Percentiles rank a stretch among this genome's conserved stretches.
These are phyloP conservation scores for Biscogniauxia marginata DNA, from an alignment of 2,329 filamentous ascomycete genomes.

Conservation along the genomic window DNA sequence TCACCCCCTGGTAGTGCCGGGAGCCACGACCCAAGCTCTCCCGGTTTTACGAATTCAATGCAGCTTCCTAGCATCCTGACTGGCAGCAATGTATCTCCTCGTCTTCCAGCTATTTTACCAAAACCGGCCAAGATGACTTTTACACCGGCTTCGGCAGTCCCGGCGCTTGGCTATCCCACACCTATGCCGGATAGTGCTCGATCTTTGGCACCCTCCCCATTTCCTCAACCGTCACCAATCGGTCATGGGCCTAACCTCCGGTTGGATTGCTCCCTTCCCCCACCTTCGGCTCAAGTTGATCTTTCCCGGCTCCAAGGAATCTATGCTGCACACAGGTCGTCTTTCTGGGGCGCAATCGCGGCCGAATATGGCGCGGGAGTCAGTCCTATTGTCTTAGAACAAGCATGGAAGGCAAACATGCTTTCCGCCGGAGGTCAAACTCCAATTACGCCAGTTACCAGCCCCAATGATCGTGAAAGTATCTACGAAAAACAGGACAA, in stretches of 20 bases:
- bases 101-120: constrained; percentile 62
- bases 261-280: constrained; percentile 56
- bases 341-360: constrained; percentile 73
- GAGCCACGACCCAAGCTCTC: constrained; percentile 45
- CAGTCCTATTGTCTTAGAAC: constrained; percentile 64
- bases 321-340: constrained; percentile 66
- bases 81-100: constrained; percentile 45
- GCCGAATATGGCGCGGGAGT: constrained; percentile 66
- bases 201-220: constrained; percentile 45
- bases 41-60: constrained; percentile 42
- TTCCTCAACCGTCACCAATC: constrained; percentile 40
- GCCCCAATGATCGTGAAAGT: constrained; percentile 48
- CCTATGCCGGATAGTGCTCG: constrained; percentile 40
- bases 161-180: constrained; percentile 40
- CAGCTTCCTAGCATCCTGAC: constrained; percentile 55
- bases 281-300: constrained; percentile 51
- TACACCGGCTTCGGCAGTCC: constrained; percentile 35
- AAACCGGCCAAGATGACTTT: constrained; percentile 59
- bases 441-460: constrained; percentile 54
- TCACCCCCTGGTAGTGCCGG: constrained; percentile 47
- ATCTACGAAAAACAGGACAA: constrained; percentile 47
- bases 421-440: constrained; percentile 40
- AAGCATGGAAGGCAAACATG: constrained; percentile 61
- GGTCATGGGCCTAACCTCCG: constrained; percentile 48
- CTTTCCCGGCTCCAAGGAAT: constrained; percentile 65